Conservation (phyloP, 306 rosid species). For the Glycine tomentella region DNA sequence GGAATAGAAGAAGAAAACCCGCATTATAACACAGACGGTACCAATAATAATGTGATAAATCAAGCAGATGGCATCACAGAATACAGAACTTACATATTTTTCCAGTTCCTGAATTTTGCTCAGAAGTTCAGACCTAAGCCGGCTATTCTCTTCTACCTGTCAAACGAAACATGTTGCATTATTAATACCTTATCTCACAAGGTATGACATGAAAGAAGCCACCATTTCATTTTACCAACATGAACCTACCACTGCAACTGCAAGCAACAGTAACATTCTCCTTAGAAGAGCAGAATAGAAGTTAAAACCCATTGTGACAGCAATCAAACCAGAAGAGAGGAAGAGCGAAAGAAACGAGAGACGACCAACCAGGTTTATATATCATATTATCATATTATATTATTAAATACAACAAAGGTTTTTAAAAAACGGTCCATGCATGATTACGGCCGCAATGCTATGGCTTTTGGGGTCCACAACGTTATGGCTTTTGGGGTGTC, state of each 20-base stretch:
- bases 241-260: conserved; percentile 21
- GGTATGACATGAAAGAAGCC: conserved; percentile 27
- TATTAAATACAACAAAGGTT: neutral
- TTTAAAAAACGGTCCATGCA: neutral
- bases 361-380: neutral
- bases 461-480: neutral
- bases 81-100: conserved; percentile 66
- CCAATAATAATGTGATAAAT: neutral
- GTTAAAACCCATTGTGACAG: conserved; percentile 21
- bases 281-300: neutral
- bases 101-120: conserved; percentile 67
- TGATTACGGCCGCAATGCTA: neutral
- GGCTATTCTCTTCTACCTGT: conserved; percentile 81
- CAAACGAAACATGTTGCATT: conserved; percentile 45
- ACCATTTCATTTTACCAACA: conserved; percentile 27
- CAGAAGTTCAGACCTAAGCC: conserved; percentile 76
- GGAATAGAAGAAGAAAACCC: neutral
- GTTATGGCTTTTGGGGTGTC: too few species aligned
- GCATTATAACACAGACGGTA: neutral
- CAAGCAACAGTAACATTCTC: conserved; percentile 4
- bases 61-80: conserved; percentile 28
- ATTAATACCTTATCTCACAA: conserved; percentile 38
- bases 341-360: neutral
- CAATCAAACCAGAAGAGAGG: neutral
- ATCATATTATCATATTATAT: neutral